Conservation (phyloP, 2,329 filamentous ascomycete species). For the Shiraia sp. region DNA sequence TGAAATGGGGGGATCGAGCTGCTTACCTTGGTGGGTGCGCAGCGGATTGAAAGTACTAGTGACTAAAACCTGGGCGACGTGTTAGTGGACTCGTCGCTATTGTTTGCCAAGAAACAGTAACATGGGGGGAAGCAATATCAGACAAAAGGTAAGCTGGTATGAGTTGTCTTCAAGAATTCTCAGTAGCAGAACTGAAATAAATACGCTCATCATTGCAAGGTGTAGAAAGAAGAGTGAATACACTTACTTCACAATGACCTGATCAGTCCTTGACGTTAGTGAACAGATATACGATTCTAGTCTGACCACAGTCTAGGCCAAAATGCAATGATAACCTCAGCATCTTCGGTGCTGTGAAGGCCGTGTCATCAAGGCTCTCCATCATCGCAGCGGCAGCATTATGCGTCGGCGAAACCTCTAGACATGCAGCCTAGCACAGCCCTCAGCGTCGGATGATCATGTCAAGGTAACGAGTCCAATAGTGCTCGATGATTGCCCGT, state of each 20-base stretch:
- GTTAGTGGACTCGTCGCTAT: conserved; percentile 20
- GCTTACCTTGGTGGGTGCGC: conserved; percentile 24
- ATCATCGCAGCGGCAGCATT: too few species aligned
- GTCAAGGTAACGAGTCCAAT: neutral
- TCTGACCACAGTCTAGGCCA: too few species aligned
- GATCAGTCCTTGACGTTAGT: conserved; percentile 7
- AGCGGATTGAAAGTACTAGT: neutral
- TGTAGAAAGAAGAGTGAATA: neutral
- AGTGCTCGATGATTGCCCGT: neutral
- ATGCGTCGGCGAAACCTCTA: too few species aligned
- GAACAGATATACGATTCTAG: neutral
- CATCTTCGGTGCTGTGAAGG: too few species aligned
- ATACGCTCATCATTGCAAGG: conserved; percentile 43
- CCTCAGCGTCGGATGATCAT: too few species aligned
- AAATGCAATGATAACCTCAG: too few species aligned
- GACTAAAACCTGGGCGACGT: conserved; percentile 7
- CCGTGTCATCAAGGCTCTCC: too few species aligned
- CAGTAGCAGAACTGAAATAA: conserved; percentile 67
- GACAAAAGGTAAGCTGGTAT: conserved; percentile 61
- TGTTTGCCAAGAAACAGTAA: conserved; percentile 1
- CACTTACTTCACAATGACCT: conserved; percentile 4
- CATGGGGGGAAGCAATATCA: conserved; percentile 41
- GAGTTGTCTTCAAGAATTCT: conserved; percentile 61
- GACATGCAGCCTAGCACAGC: too few species aligned
- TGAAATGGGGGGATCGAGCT: conserved; percentile 7